Base-by-base conservation (phyloP, 1,284 basidiomycete species). In the Ustilago shanxiensis region DNA sequence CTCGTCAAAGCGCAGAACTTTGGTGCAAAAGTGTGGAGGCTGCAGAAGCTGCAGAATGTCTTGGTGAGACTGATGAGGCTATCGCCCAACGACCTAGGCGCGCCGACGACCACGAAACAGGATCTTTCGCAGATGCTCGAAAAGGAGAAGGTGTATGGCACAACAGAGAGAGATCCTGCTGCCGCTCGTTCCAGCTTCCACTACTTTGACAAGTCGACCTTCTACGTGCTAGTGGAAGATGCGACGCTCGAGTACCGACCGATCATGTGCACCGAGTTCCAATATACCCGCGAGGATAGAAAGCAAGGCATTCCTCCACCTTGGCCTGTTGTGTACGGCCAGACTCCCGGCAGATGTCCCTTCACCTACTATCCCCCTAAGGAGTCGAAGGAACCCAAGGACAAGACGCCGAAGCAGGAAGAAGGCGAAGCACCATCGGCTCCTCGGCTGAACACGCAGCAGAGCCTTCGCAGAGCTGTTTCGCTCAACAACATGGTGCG, bases 211-310 rank as follows among this genome's bases (percentile, higher is more conserved):
- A 91, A 92, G 60, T 89, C 90, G 53, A 91, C 90, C 63, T 91
- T 90, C 84, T 98, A 94, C 86, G 89, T 98, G 31, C 89, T 99
- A 45, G 90, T 99, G 28, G 95, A 98, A 85, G 97, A 99, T 82
- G 90, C 94, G 67, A 91, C 90, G 7, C 90, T 92, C 68, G 92
- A 95, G 60, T 87, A 89, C 79, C 87, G 89, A 28, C 88, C 90
- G 5, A 86, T 90, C 80, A 88, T 89, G 82, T 86, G 87, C 66
- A 88, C 88, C 66, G 89, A 90, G 79, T 90, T 89, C 80, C 80
- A 86, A 16, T 77, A 85, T 60, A 86, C 86, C 47, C 72, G 67
- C 11, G 71, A 60, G 35, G 47, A 63, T 20, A 39, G 39, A 29
- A 57, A 53, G 22, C 59, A 71, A 22, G 51, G 57, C 33, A 29